phyloP scores from a whole-genome alignment of 768 basidiomycete species.

The Suillus luteus region DNA sequence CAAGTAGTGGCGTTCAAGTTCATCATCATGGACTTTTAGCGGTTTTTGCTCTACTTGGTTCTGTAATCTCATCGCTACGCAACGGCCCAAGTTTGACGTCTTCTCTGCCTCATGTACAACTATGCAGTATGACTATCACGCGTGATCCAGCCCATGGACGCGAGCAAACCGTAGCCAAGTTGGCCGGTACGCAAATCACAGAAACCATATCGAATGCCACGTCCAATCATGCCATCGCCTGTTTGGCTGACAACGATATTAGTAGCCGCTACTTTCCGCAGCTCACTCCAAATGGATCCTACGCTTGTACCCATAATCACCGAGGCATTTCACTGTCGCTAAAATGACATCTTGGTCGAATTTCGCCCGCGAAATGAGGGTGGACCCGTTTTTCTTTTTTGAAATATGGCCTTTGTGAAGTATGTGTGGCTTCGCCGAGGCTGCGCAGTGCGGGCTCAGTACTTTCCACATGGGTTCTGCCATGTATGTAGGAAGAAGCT shows the following conservation, averaged over 20 bases:
- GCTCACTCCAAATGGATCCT: slow-evolving; percentile 1
- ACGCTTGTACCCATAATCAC: slow-evolving; percentile 8
- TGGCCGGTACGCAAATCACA: neutral
- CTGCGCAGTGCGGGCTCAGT: neutral
- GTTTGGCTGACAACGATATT: neutral
- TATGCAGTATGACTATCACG: neutral
- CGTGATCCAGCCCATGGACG: neutral
- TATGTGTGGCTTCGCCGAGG: neutral
- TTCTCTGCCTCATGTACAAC: slow-evolving; percentile 1
- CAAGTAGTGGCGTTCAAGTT: neutral
- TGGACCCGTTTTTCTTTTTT: slow-evolving; percentile 1
- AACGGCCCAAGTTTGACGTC: neutral
- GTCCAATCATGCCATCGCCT: slow-evolving; percentile 1
- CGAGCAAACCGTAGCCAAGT: neutral
- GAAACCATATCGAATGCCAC: slow-evolving; percentile 6
- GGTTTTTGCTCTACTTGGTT: too few species aligned
- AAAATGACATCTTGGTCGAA: slow-evolving; percentile 10
- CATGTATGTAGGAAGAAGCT: too few species aligned
- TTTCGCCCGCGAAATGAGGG: slow-evolving; percentile 5
- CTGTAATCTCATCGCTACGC: slow-evolving; percentile 4
- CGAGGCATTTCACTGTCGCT: slow-evolving; percentile 8
- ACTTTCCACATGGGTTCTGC: neutral
- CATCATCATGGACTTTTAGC: slow-evolving; percentile 11
- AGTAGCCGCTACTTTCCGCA: slow-evolving; percentile 6
- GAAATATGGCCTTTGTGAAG: slow-evolving; percentile 5